Base-by-base conservation (phyloP, 345 rosid species). In the Brassica juncea region DNA sequence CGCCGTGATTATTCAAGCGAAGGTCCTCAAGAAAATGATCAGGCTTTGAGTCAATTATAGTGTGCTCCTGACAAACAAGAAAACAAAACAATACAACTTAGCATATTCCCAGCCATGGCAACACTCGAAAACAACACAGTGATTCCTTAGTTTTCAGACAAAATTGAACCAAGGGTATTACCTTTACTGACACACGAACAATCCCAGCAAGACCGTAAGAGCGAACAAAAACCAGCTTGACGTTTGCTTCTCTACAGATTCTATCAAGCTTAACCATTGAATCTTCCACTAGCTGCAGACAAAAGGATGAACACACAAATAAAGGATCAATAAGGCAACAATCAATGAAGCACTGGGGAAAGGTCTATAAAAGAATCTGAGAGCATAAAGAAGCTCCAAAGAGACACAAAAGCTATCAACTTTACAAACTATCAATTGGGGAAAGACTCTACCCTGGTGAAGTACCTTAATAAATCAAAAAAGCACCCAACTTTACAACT, bases 11-110 rank as follows among this genome's bases (percentile, higher is more conserved):
- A 86, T 95, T 95, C 69, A 95, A 83, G 75, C 97, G 93, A 74
- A 93, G 98, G 85, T 93, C 94, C 59, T 95, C 98, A 76, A 93
- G 86, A 84, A 88, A 95, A 87, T 95, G 97, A 85, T 95, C 98
- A 64, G 98, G 98, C 84, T 95, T 95, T 75, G 99, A 91, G 78
- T 93, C 98, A 71, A 95, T 76, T 37, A 93, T 89, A 10, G 89
- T 66, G 84, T 95, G 99, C 73, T 95, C 98, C 99, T 93, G 89
- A 75, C 11, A 59, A 28, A 73, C 76, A 58, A 59, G 67, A 77
- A 66, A 34, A 63, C 9, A 28, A 28, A 28, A 11, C 8, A 39
- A 63, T 34, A 71, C 2, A 79, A 8, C 68, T 76, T 10, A 75
- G 39, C 57, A 74, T 4, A 55, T 57, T 34, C 47, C 14, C 28